Evolutionary conservation across 805 yeast genomes (phyloP).

Genomic region (Candida stauntonica): DNA sequence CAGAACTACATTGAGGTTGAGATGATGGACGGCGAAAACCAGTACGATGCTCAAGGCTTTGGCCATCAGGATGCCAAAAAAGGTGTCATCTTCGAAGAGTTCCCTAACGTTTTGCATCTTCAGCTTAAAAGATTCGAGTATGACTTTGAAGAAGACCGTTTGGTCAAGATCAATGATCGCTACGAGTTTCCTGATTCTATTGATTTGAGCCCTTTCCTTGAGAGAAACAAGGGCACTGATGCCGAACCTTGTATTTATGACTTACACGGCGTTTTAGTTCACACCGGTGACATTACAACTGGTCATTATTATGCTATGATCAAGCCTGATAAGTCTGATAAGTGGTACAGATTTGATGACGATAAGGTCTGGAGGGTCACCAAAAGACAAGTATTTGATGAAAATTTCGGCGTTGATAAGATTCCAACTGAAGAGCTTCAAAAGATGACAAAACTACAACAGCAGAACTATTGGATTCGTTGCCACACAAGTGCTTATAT

Average conservation of each 20-base stretch:
- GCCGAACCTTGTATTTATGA: slow-evolving; percentile 69
- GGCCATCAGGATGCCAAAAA: slow-evolving; percentile 96
- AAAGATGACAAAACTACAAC: slow-evolving; percentile 52
- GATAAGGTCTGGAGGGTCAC: slow-evolving; percentile 91
- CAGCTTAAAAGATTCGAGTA: slow-evolving; percentile 94
- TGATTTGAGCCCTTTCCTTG: slow-evolving; percentile 76
- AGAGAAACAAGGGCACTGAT: slow-evolving; percentile 39
- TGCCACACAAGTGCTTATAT: slow-evolving; percentile 94
- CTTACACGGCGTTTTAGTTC: slow-evolving; percentile 92
- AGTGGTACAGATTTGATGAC: slow-evolving; percentile 94
- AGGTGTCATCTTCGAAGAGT: slow-evolving; percentile 86
- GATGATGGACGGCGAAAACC: slow-evolving; percentile 89
- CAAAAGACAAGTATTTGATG: slow-evolving; percentile 79
- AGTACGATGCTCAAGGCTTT: slow-evolving; percentile 83
- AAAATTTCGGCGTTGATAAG: slow-evolving; percentile 82
- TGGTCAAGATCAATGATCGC: slow-evolving; percentile 88
- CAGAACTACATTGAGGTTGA: slow-evolving; percentile 85
- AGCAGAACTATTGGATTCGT: slow-evolving; percentile 58
- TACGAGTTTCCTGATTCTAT: slow-evolving; percentile 84
- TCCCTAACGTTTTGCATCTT: slow-evolving; percentile 90
- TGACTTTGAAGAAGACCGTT: slow-evolving; percentile 81
- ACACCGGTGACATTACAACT: slow-evolving; percentile 90
- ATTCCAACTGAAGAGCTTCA: slow-evolving; percentile 44
- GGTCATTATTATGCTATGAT: slow-evolving; percentile 97
- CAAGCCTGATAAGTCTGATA: slow-evolving; percentile 63